Conservation (phyloP, 495 filamentous ascomycete genomes). For the Parmelia sp. region DNA sequence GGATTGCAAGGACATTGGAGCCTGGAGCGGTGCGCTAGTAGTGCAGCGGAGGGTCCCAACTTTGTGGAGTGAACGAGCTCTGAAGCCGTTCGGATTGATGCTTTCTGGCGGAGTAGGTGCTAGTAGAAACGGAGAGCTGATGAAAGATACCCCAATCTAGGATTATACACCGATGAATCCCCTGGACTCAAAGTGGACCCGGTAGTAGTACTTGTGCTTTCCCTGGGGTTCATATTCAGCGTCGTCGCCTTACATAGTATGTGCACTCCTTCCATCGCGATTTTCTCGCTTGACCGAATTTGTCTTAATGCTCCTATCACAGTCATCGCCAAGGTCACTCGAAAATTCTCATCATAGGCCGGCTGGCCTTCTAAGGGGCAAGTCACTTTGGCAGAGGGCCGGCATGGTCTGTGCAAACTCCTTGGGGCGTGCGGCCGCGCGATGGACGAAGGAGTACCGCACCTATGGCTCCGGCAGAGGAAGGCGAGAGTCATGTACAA, state of each 20-base stretch:
- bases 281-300: neutral
- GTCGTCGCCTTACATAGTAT: constrained; percentile 95
- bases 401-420: neutral
- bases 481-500: neutral
- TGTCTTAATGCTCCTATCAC: constrained; percentile 7
- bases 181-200: constrained; percentile 95
- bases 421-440: neutral
- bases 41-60: neutral
- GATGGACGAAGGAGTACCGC: neutral
- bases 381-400: neutral
- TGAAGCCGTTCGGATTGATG: neutral
- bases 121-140: constrained; percentile 19
- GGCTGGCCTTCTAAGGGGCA: neutral
- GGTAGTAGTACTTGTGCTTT: constrained; percentile 90
- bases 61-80: neutral
- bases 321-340: constrained; percentile 97
- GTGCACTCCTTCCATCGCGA: constrained; percentile 30
- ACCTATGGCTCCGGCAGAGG: neutral
- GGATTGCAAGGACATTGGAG: neutral
- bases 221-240: constrained; percentile 95
- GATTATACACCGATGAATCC: constrained; percentile 96
- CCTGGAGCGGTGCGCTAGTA: too few relatives aligned
- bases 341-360: constrained; percentile 64
- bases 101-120: neutral
- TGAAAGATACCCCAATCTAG: constrained; percentile 32